Base-by-base conservation (phyloP, 2,329 filamentous ascomycete genomes). In the Intubia oerlemansii region DNA sequence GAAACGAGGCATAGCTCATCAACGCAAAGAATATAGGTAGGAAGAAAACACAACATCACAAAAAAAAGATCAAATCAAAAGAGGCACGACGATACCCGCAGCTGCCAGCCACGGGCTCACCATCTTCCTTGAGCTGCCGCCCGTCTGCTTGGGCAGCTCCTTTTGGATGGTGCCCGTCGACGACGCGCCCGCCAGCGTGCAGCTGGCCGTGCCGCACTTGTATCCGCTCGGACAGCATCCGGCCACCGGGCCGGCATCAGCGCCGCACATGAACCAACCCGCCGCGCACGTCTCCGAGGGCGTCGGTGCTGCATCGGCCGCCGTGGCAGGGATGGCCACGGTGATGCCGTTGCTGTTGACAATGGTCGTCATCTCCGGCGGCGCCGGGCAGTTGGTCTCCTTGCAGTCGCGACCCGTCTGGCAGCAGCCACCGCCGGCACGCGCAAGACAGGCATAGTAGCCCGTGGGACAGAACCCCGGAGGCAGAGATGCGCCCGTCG, bases 361-460 rank as follows among this genome's bases (percentile, higher is more conserved):
- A 3, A 84, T 51, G 3, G 82, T 66, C 1, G 71, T 76, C 0
- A 70, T 76, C 2, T 50, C 47, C 0, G 58, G 42, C 0, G 58
- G 53, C 0, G 66, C 50, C 0, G 79, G 77, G 42, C 85, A 95
- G 6, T 74, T 78, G 0, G 76, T 78, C 0, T 71, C 75, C 34
- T 75, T 66, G 51, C 85, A 95, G 51, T 91, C 66, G 13, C 84
- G 68, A 2, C 81, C 84, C 0, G 80, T 82, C 32, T 77, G 76
- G 52, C 85, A 95, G 54, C 85, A 95, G 2, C 65, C 65, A 13
- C 81, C 81, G 10, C 78, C 81, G 34, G 84, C 80, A 34, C 71
- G 70, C 2, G 85, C 85, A 3, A 73, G 66, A 49, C 85, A 95
- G 28, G 80, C 74, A 49, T 95, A 95, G 56, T 84, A 95, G 3